Evolutionary conservation across 2,329 filamentous ascomycete genomes (phyloP).

Genomic region (Aspergillus pseudoviridinutans): DNA sequence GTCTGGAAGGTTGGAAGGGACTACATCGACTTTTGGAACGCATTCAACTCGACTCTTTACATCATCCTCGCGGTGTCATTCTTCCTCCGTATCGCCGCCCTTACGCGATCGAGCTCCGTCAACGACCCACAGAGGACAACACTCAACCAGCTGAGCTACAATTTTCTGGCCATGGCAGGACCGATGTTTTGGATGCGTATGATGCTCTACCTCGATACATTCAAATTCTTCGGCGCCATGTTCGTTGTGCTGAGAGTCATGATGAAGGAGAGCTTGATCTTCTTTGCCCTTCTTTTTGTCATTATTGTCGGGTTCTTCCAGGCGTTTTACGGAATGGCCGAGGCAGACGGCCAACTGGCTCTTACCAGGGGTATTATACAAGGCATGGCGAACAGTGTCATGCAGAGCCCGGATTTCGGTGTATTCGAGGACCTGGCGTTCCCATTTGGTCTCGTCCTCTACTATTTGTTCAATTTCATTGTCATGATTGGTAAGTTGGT

Average conservation of each 20-base stretch:
- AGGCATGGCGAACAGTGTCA: slow-evolving; percentile 77
- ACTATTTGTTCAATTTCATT: slow-evolving; percentile 96
- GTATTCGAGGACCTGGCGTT: slow-evolving; percentile 88
- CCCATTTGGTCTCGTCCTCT: slow-evolving; percentile 90
- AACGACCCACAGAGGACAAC: slow-evolving; percentile 50
- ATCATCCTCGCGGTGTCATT: slow-evolving; percentile 73
- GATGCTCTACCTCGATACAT: slow-evolving; percentile 84
- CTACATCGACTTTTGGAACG: slow-evolving; percentile 96
- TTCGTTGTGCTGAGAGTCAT: slow-evolving; percentile 92
- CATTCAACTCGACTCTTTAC: slow-evolving; percentile 85
- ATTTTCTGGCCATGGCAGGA: slow-evolving; percentile 86
- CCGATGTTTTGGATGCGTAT: slow-evolving; percentile 97
- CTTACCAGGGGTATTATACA: slow-evolving; percentile 44
- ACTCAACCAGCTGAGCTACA: slow-evolving; percentile 83
- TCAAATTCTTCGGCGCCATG: slow-evolving; percentile 98
- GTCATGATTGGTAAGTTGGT: slow-evolving; percentile 67
- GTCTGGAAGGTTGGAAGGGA: slow-evolving; percentile 90
- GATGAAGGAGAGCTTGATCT: slow-evolving; percentile 93
- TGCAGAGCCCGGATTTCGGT: slow-evolving; percentile 86
- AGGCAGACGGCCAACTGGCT: slow-evolving; percentile 66
- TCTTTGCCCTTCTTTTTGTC: slow-evolving; percentile 84
- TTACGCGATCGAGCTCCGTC: slow-evolving; percentile 56
- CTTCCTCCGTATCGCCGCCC: slow-evolving; percentile 71
- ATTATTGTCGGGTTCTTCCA: slow-evolving; percentile 80
- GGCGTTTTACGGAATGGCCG: slow-evolving; percentile 87